phyloP scores from a whole-genome alignment of 192 early-diverging fungal species.

The Kappamyces sp. region DNA sequence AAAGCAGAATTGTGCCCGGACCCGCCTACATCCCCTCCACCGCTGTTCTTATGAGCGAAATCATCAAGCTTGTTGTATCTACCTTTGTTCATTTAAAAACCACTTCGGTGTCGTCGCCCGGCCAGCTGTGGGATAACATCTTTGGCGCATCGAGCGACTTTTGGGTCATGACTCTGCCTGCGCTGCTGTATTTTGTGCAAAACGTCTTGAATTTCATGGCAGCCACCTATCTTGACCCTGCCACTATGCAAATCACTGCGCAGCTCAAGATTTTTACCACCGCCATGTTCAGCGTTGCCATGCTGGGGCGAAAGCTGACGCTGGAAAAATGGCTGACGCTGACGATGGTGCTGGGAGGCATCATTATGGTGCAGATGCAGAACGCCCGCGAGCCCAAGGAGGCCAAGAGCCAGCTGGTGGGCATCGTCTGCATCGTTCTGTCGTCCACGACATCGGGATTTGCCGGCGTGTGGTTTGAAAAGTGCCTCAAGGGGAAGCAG shows the following conservation, averaged over 20 bases:
- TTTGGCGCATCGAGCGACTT: constrained; percentile 29
- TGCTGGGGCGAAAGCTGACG: constrained; percentile 53
- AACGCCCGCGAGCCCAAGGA: too few relatives aligned
- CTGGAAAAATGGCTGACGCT: constrained; percentile 3
- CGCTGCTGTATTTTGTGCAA: constrained; percentile 73
- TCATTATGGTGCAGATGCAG: background rate
- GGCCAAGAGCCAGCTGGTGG: too few relatives aligned
- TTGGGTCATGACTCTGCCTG: constrained; percentile 69
- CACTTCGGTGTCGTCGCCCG: background rate
- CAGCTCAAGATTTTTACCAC: constrained; percentile 84
- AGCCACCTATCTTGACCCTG: constrained; percentile 65
- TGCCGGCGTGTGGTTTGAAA: constrained; percentile 58
- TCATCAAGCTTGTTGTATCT: constrained; percentile 9
- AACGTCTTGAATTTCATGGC: constrained; percentile 81
- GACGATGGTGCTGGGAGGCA: background rate
- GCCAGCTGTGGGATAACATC: background rate
- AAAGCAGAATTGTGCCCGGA: constrained; percentile 3
- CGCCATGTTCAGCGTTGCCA: constrained; percentile 69
- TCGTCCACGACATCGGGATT: constrained; percentile 2
- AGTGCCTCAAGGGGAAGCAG: constrained; percentile 70
- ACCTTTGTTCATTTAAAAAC: background rate
- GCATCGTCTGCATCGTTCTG: background rate
- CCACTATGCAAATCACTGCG: constrained; percentile 73
- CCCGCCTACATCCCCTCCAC: constrained; percentile 6
- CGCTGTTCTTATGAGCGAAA: constrained; percentile 14